Percentiles rank a stretch among this genome's conserved stretches.
Conservation (phyloP, 768 basidiomycete genomes). For the Mycena indigotica region DNA sequence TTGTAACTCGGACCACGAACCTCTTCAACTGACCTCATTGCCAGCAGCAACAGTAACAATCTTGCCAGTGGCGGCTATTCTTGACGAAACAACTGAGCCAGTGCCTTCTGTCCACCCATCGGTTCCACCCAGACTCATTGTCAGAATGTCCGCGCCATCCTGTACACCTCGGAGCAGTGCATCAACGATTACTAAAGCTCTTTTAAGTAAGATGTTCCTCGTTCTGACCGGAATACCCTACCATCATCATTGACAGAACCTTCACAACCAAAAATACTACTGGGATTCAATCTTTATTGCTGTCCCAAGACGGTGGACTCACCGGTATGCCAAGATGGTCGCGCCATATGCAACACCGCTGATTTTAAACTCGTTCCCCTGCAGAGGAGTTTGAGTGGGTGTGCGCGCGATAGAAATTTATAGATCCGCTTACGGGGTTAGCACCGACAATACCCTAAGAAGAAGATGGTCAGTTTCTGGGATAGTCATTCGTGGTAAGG, state of each 20-base stretch:
- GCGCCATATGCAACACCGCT: constrained; percentile 71
- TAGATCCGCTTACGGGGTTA: constrained; percentile 43
- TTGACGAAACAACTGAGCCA: constrained; percentile 56
- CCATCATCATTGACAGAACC: constrained; percentile 53
- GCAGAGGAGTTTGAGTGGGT: too few species aligned
- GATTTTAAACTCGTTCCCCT: constrained; percentile 59
- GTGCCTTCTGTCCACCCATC: constrained; percentile 66
- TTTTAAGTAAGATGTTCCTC: too few species aligned
- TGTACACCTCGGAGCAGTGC: constrained; percentile 52
- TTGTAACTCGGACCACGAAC: too few species aligned
- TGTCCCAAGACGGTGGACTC: too few species aligned
- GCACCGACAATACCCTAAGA: constrained; percentile 62
- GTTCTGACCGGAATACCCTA: too few species aligned
- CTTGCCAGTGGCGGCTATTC: constrained; percentile 58
- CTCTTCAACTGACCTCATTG: constrained; percentile 45
- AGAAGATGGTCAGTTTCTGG: constrained; percentile 26
- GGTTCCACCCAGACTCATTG: constrained; percentile 49
- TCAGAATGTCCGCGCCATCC: constrained; percentile 64
- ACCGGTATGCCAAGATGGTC: constrained; percentile 52
- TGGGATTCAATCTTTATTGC: too few species aligned
- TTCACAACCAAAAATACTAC: constrained; percentile 64
- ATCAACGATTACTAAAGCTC: constrained; percentile 47
- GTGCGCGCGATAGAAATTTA: too few species aligned
- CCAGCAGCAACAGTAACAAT: constrained; percentile 68
- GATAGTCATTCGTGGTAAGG: not conserved